phyloP scores from a whole-genome alignment of 2,329 filamentous ascomycete genomes.

The Diplodia sapinea region DNA sequence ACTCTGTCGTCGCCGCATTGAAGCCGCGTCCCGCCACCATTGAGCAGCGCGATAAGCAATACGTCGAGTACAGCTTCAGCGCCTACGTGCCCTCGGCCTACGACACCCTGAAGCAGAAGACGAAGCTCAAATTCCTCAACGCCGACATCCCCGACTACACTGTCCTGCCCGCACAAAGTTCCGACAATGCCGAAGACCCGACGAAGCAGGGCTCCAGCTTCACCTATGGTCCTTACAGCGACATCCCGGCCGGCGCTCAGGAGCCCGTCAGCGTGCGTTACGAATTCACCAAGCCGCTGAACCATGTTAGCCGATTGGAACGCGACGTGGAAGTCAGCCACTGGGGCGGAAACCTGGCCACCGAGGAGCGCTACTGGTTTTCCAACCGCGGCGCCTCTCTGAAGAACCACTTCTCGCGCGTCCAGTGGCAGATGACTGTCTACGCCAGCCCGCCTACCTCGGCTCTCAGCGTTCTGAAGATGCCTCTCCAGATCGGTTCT shows the following conservation, averaged over 20 bases:
- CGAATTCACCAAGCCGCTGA: slow-evolving; percentile 92
- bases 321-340: slow-evolving; percentile 95
- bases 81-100: slow-evolving; percentile 86
- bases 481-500: slow-evolving; percentile 80
- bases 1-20: slow-evolving; percentile 79
- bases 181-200: slow-evolving; percentile 69
- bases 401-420: slow-evolving; percentile 58
- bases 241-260: slow-evolving; percentile 76
- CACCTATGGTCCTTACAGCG: slow-evolving; percentile 87
- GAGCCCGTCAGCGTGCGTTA: slow-evolving; percentile 82
- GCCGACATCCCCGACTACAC: slow-evolving; percentile 85
- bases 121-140: slow-evolving; percentile 87
- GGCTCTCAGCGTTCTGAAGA: slow-evolving; percentile 80
- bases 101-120: slow-evolving; percentile 89
- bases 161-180: slow-evolving; percentile 65
- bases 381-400: slow-evolving; percentile 81
- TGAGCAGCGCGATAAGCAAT: slow-evolving; percentile 84
- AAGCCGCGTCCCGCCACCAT: slow-evolving; percentile 80
- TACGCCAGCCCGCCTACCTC: slow-evolving; percentile 79
- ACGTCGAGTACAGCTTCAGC: slow-evolving; percentile 82
- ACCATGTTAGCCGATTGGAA: slow-evolving; percentile 78
- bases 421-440: slow-evolving; percentile 54
- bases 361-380: slow-evolving; percentile 91
- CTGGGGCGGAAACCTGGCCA: slow-evolving; percentile 96
- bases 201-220: slow-evolving; percentile 84